Conservation (phyloP, 768 basidiomycete genomes). For the Phanerochaete carnosa region DNA sequence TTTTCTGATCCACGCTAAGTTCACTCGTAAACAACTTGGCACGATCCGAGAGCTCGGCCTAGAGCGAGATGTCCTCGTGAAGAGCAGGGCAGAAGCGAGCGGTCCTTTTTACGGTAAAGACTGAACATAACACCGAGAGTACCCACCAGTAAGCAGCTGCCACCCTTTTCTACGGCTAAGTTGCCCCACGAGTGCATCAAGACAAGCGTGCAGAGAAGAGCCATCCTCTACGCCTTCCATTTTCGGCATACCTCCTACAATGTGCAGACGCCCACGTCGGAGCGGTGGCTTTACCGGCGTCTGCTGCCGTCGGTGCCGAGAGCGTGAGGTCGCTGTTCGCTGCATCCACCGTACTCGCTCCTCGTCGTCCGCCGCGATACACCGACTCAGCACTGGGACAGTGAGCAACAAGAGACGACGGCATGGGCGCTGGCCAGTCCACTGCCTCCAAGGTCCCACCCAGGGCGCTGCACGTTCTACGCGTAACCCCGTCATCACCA, state of each 20-base stretch:
- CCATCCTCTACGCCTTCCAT: not conserved
- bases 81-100: not conserved
- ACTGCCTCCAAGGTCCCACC: constrained; percentile 48
- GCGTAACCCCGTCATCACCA: constrained; percentile 87
- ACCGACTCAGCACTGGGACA: not conserved
- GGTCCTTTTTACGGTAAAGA: not conserved
- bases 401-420: not conserved
- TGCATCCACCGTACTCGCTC: not conserved
- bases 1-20: not conserved
- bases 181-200: not conserved
- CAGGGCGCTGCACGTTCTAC: constrained; percentile 79
- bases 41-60: not conserved
- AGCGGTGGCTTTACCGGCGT: not conserved
- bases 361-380: not conserved
- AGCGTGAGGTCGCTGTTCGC: not conserved
- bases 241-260: not conserved
- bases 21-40: not conserved
- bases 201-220: not conserved
- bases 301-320: not conserved
- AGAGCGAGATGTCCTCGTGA: not conserved
- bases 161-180: not conserved
- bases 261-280: not conserved
- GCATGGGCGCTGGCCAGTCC: constrained; percentile 77
- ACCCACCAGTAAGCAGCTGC: not conserved
- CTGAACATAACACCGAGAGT: not conserved